These are phyloP conservation scores for Priceomyces castillae DNA, from an alignment of 805 yeast species.

Conservation along the genomic window DNA sequence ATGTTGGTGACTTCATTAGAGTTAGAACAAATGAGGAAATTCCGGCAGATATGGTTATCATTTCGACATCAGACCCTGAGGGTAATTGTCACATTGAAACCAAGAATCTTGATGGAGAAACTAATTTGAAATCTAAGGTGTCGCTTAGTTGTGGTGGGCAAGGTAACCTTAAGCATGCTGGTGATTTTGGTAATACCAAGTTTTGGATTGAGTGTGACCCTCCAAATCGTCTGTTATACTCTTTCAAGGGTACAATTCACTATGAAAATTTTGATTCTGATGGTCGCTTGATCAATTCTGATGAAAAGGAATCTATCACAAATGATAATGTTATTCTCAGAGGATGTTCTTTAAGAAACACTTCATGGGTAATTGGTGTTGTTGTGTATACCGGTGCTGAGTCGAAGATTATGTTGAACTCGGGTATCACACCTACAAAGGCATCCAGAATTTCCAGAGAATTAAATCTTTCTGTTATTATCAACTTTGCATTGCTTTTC, in stretches of 20 bases:
- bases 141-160: slow-evolving; percentile 54
- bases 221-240: slow-evolving; percentile 64
- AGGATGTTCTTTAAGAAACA: slow-evolving; percentile 71
- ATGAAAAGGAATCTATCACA: slow-evolving; percentile 54
- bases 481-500: slow-evolving; percentile 62
- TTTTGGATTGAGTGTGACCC: slow-evolving; percentile 69
- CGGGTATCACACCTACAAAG: slow-evolving; percentile 77
- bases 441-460: slow-evolving; percentile 62
- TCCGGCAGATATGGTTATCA: slow-evolving; percentile 69
- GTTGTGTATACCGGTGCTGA: slow-evolving; percentile 77
- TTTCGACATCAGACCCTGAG: slow-evolving; percentile 66
- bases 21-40: slow-evolving; percentile 72
- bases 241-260: slow-evolving; percentile 64
- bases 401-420: slow-evolving; percentile 72
- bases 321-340: slow-evolving; percentile 64
- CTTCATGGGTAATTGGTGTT: slow-evolving; percentile 71
- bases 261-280: slow-evolving; percentile 41
- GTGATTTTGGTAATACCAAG: slow-evolving; percentile 55
- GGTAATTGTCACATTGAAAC: slow-evolving; percentile 77
- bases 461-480: slow-evolving; percentile 61
- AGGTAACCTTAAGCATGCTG: slow-evolving; percentile 46
- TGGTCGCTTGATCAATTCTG: slow-evolving; percentile 29
- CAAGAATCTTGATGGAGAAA: slow-evolving; percentile 81
- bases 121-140: slow-evolving; percentile 61
- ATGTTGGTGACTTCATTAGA: slow-evolving; percentile 72